phyloP scores from a whole-genome alignment of 805 yeast genomes.

The Jamesozyma hellenica region DNA sequence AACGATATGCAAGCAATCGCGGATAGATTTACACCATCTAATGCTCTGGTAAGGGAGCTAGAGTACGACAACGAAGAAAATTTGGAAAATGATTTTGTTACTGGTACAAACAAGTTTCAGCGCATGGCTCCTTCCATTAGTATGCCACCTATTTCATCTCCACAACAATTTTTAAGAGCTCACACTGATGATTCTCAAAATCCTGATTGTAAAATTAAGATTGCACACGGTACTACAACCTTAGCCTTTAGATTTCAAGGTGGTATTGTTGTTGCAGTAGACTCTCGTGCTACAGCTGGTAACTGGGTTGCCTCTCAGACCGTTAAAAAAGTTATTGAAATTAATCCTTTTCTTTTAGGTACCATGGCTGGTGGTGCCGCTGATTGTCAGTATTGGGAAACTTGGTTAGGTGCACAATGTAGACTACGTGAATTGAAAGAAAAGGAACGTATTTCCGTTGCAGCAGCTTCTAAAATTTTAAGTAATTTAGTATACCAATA shows the following conservation, averaged over 20 bases:
- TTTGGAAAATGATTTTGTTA: conserved; percentile 29
- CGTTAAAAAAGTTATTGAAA: conserved; percentile 93
- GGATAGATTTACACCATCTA: conserved; percentile 17
- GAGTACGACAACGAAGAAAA: conserved; percentile 26
- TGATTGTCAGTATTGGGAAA: conserved; percentile 98
- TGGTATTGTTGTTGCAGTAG: conserved; percentile 93
- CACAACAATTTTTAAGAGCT: conserved; percentile 90
- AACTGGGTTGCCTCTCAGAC: conserved; percentile 97
- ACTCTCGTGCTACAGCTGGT: conserved; percentile 96
- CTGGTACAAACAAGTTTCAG: conserved; percentile 24
- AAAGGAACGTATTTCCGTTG: conserved; percentile 88
- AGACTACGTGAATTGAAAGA: conserved; percentile 88
- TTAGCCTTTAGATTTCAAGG: conserved; percentile 92
- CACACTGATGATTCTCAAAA: conserved; percentile 91
- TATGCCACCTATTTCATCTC: conserved; percentile 77
- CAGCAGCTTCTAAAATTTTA: conserved; percentile 92
- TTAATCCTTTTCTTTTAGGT: conserved; percentile 88
- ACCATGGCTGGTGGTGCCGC: conserved; percentile 99
- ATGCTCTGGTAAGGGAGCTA: conserved; percentile 19
- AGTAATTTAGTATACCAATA: conserved; percentile 83
- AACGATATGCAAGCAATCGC: conserved; percentile 28
- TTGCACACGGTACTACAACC: conserved; percentile 99
- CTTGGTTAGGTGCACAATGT: conserved; percentile 97
- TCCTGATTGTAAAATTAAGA: conserved; percentile 89
- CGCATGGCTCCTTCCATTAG: conserved; percentile 49